phyloP scores from a whole-genome alignment of 2,329 filamentous ascomycete species.

The Chaetomiaceae sp. region DNA sequence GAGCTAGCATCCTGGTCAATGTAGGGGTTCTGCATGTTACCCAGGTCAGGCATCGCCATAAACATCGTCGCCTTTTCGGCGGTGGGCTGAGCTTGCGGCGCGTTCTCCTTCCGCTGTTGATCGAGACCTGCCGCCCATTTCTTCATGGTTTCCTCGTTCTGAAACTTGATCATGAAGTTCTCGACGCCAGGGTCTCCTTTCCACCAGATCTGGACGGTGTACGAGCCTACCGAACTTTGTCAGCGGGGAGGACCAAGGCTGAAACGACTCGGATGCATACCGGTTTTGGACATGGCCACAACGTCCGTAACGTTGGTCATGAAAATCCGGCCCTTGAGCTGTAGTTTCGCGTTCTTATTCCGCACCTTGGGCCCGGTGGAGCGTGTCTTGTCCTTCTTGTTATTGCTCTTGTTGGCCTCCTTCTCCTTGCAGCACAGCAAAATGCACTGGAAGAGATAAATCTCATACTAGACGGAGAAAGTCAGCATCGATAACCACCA shows the following conservation, averaged over 20 bases:
- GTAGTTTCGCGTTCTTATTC: conserved; percentile 71
- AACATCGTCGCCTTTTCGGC: conserved; percentile 42
- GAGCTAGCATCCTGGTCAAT: conserved; percentile 55
- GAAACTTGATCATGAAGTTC: conserved; percentile 91
- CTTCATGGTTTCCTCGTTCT: conserved; percentile 85
- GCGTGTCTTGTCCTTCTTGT: conserved; percentile 62
- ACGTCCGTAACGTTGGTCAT: conserved; percentile 98
- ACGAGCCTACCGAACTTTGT: conserved; percentile 58
- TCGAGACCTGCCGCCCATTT: conserved; percentile 84
- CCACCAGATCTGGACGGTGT: conserved; percentile 97
- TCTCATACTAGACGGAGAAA: conserved; percentile 66
- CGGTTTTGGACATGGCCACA: conserved; percentile 78
- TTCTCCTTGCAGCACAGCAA: conserved; percentile 95
- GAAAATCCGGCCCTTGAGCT: conserved; percentile 95
- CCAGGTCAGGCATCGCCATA: too few species aligned
- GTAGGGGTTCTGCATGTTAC: conserved; percentile 77
- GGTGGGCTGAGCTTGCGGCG: conserved; percentile 41
- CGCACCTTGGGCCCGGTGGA: conserved; percentile 50
- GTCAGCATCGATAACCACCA: conserved; percentile 13
- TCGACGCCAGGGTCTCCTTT: conserved; percentile 93
- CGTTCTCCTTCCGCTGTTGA: conserved; percentile 61
- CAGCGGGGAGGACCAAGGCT: conserved; percentile 19
- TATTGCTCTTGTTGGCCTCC: conserved; percentile 74
- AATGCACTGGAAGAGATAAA: conserved; percentile 94
- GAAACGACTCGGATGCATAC: conserved; percentile 43